phyloP scores from a whole-genome alignment of 1,284 basidiomycete genomes.

The Naganishia sp. region DNA sequence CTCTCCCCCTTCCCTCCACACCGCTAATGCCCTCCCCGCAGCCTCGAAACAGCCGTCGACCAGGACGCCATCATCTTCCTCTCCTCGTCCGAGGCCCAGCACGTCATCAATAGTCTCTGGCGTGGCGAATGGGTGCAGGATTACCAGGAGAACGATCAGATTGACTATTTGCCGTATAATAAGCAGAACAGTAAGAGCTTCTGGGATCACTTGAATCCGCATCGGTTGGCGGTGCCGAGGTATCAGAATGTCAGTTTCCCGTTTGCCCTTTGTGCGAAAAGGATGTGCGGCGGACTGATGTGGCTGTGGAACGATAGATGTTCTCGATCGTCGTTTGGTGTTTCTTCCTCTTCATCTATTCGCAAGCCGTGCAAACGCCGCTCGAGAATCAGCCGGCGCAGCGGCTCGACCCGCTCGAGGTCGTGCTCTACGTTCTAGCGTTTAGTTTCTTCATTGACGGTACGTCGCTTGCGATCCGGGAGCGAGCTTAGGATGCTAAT shows the following conservation, averaged over 20 bases:
- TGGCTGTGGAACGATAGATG: slow-evolving; percentile 11
- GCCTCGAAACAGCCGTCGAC: slow-evolving; percentile 77
- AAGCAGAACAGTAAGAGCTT: slow-evolving; percentile 57
- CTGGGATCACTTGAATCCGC: slow-evolving; percentile 71
- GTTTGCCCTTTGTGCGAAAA: not conserved
- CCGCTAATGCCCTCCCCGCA: not conserved
- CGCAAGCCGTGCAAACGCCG: slow-evolving; percentile 68
- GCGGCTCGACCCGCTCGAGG: slow-evolving; percentile 72
- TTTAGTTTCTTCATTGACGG: slow-evolving; percentile 77
- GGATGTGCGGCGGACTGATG: not conserved
- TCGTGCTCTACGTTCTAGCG: slow-evolving; percentile 72
- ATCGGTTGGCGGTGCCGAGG: slow-evolving; percentile 82
- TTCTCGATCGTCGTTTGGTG: slow-evolving; percentile 70
- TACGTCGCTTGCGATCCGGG: slow-evolving; percentile 42
- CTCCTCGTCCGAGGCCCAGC: slow-evolving; percentile 81
- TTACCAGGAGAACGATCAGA: slow-evolving; percentile 62
- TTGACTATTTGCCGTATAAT: slow-evolving; percentile 54
- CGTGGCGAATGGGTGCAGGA: slow-evolving; percentile 75
- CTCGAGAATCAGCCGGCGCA: slow-evolving; percentile 47
- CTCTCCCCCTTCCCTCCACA: too few species aligned
- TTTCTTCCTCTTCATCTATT: slow-evolving; percentile 80
- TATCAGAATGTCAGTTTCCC: slow-evolving; percentile 51
- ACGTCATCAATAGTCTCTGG: slow-evolving; percentile 67
- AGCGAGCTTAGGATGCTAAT: too few species aligned
- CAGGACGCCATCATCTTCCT: slow-evolving; percentile 73